Conservation (phyloP, 2,329 filamentous ascomycete species). For the Sporothrix euskadiensis region DNA sequence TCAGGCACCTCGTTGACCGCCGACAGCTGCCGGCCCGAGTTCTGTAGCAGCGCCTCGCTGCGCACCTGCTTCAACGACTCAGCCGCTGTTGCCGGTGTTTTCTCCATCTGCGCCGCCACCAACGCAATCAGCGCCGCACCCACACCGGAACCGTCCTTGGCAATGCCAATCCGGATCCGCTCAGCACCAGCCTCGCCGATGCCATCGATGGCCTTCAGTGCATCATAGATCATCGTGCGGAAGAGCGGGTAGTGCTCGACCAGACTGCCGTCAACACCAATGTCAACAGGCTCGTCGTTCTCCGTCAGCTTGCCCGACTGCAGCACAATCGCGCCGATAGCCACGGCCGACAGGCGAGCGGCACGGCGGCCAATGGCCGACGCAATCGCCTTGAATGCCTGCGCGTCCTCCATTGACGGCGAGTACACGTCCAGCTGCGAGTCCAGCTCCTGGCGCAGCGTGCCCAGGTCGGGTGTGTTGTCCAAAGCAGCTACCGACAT, state of each 20-base stretch:
- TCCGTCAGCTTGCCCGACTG: conserved; percentile 69
- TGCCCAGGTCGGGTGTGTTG: conserved; percentile 67
- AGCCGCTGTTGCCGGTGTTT: conserved; percentile 43
- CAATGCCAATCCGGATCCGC: conserved; percentile 89
- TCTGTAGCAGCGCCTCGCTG: conserved; percentile 37
- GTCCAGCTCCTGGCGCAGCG: conserved; percentile 76
- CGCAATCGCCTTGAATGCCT: conserved; percentile 81
- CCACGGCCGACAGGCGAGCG: conserved; percentile 82
- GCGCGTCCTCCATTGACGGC: conserved; percentile 78
- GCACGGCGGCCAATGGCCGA: conserved; percentile 84
- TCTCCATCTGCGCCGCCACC: conserved; percentile 71
- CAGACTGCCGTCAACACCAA: conserved; percentile 91
- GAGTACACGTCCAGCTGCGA: conserved; percentile 73
- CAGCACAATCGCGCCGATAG: conserved; percentile 80
- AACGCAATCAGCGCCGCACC: conserved; percentile 93
- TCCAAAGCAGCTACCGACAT: conserved; percentile 86
- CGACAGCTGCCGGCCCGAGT: conserved; percentile 39
- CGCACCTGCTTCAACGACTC: conserved; percentile 49
- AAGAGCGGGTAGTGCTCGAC: conserved; percentile 97
- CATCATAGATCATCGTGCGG: conserved; percentile 82
- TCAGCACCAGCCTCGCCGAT: conserved; percentile 78
- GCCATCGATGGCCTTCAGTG: conserved; percentile 71
- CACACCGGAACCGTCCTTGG: conserved; percentile 95
- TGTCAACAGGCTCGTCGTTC: conserved; percentile 73
- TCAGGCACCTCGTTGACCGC: conserved; percentile 36